These are phyloP conservation scores for Phaeoacremonium minimum DNA, from an alignment of 2,329 filamentous ascomycete species.

Conservation along the genomic window DNA sequence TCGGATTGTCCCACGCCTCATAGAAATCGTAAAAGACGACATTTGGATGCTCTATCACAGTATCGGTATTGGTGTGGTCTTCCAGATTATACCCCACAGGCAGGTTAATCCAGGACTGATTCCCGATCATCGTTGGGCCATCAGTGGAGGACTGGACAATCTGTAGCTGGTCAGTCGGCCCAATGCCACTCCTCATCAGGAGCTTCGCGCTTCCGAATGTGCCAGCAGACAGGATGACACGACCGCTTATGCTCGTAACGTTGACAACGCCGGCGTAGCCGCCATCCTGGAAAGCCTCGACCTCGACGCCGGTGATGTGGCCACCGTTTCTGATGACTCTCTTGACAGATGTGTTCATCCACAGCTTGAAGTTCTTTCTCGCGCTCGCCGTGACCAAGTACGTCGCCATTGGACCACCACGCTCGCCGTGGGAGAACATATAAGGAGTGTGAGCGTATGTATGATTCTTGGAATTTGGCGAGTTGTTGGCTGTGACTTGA, in stretches of 20 bases:
- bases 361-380: conserved; percentile 57
- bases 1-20: conserved; percentile 49
- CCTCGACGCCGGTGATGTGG: conserved; percentile 56
- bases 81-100: conserved; percentile 46
- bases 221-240: conserved; percentile 58
- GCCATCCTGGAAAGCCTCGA: conserved; percentile 42
- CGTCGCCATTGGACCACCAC: conserved; percentile 61
- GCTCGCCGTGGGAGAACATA: conserved; percentile 59
- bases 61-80: conserved; percentile 42
- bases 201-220: conserved; percentile 59
- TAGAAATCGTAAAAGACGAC: conserved; percentile 62
- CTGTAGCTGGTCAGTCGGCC: conserved; percentile 46
- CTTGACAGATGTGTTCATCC: conserved; percentile 56
- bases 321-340: conserved; percentile 54
- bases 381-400: conserved; percentile 57
- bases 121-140: conserved; percentile 38
- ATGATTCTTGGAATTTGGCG: conserved; percentile 56
- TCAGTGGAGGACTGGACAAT: conserved; percentile 37
- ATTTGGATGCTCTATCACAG: conserved; percentile 35
- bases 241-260: conserved; percentile 49
- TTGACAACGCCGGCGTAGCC: conserved; percentile 53
- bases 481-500: conserved; percentile 51
- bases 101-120: conserved; percentile 38
- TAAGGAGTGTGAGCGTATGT: conserved; percentile 57
- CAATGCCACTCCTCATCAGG: conserved; percentile 60